Percentiles rank a stretch among this genome's conserved stretches.
Evolutionary conservation across 352 stramenopile genomes (phyloP).

Genomic region (Phytophthora niederhauseri): DNA sequence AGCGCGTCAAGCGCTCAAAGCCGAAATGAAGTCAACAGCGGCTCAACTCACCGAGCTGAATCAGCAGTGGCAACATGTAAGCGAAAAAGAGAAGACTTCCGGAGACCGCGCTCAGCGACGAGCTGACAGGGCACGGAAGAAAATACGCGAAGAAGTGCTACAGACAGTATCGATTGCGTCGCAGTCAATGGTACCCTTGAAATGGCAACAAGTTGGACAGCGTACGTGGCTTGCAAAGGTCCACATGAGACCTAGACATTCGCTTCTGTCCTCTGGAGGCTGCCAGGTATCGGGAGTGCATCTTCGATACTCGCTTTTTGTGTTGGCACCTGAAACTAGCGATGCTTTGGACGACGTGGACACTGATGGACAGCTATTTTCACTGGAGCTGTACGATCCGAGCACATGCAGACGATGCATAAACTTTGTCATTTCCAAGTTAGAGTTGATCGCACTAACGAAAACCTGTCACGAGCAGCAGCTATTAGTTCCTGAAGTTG

Average conservation of each 20-base stretch:
- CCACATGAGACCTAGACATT: conserved; percentile 28
- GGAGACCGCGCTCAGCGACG: conserved; percentile 30
- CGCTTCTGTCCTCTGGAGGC: conserved; percentile 30
- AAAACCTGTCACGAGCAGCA: conserved; percentile 53
- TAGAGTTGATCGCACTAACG: conserved; percentile 53
- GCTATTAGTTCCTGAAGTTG: conserved; percentile 38
- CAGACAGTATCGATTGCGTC: conserved; percentile 11
- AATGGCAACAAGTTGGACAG: conserved; percentile 17
- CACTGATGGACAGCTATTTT: conserved; percentile 22
- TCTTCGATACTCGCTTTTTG: conserved; percentile 44
- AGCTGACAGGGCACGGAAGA: conserved; percentile 26
- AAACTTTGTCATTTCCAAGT: conserved; percentile 32
- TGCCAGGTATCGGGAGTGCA: conserved; percentile 30
- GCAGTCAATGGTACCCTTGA: neutral
- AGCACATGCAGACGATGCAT: conserved; percentile 5
- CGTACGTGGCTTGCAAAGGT: conserved; percentile 33
- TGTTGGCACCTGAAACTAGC: conserved; percentile 11
- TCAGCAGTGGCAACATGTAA: conserved; percentile 22
- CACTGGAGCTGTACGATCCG: conserved; percentile 51
- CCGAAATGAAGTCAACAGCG: conserved; percentile 40
- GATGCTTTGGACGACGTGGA: conserved; percentile 7
- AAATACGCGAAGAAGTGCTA: conserved; percentile 27
- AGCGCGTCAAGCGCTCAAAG: conserved; percentile 50
- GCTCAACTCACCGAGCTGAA: conserved; percentile 30
- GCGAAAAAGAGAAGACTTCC: conserved; percentile 37